Conservation (phyloP, 2,329 filamentous ascomycete genomes). For the Metarhizium humberi region DNA sequence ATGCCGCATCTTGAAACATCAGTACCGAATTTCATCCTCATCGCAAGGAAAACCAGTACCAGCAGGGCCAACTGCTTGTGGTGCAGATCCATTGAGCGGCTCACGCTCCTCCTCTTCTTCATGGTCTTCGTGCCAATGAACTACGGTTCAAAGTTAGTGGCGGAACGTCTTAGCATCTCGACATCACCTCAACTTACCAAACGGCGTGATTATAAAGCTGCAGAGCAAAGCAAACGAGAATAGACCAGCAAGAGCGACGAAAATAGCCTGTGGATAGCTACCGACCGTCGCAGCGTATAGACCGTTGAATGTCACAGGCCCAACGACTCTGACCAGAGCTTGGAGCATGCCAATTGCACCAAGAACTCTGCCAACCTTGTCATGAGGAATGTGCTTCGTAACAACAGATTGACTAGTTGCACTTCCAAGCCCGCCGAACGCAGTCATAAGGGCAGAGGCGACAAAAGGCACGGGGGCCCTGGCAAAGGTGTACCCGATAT, state of each 20-base stretch:
- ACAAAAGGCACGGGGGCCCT: conserved; percentile 57
- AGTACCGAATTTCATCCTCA: conserved; percentile 20
- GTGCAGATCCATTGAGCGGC: conserved; percentile 10
- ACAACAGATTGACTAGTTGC: conserved; percentile 77
- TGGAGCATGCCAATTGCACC: conserved; percentile 83
- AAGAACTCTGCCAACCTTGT: conserved; percentile 76
- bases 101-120: conserved; percentile 14
- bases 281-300: conserved; percentile 77
- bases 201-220: conserved; percentile 62
- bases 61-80: conserved; percentile 5
- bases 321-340: conserved; percentile 67
- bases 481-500: conserved; percentile 63
- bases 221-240: conserved; percentile 59
- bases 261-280: conserved; percentile 71
- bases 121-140: conserved; percentile 21
- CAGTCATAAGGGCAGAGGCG: conserved; percentile 60
- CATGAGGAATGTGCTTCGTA: conserved; percentile 82
- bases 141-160: conserved; percentile 9
- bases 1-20: neutral
- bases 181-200: conserved; percentile 49
- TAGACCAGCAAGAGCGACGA: conserved; percentile 59
- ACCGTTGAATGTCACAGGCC: conserved; percentile 75
- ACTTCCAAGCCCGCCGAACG: conserved; percentile 74
- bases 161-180: neutral
- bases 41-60: conserved; percentile 10